Conservation (phyloP, 176 grass and related monocot genomes). For the Oryza coarctata region DNA sequence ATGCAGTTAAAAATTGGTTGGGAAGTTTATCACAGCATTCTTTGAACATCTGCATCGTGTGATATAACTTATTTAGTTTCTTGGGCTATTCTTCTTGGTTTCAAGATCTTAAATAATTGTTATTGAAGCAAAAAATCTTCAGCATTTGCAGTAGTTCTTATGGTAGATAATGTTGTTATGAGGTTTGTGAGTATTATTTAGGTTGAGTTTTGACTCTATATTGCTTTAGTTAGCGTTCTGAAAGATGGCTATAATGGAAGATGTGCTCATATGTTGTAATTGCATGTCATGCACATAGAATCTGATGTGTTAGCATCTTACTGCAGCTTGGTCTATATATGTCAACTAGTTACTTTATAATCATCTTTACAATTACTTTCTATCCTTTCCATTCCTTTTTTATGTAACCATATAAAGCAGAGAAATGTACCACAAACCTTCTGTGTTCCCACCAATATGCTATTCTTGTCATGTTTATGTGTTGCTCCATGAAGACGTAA, state of each 20-base stretch:
- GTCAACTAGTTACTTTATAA: not conserved
- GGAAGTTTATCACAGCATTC: not conserved
- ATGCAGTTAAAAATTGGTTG: constrained; percentile 6
- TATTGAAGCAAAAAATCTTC: not conserved
- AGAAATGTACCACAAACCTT: not conserved
- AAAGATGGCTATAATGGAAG: not conserved
- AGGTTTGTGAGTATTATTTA: not conserved
- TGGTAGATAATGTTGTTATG: not conserved
- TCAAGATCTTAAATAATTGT: constrained; percentile 23
- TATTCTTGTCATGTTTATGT: not conserved
- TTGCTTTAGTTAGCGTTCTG: constrained; percentile 13
- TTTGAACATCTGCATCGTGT: not conserved
- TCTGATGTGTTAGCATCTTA: constrained; percentile 5
- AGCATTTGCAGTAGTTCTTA: not conserved
- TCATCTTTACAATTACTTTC: not conserved
- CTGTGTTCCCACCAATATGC: not conserved
- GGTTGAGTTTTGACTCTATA: not conserved
- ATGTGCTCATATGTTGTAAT: constrained; percentile 6
- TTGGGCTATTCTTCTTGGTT: constrained; percentile 22
- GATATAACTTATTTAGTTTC: constrained; percentile 1
- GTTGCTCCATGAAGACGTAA: not conserved
- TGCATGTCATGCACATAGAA: constrained; percentile 15
- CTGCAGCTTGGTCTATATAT: not conserved
- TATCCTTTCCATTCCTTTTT: not conserved
- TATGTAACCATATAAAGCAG: not conserved